phyloP scores from a whole-genome alignment of 495 filamentous ascomycete species.

The Aspergillus saccharolyticus region DNA sequence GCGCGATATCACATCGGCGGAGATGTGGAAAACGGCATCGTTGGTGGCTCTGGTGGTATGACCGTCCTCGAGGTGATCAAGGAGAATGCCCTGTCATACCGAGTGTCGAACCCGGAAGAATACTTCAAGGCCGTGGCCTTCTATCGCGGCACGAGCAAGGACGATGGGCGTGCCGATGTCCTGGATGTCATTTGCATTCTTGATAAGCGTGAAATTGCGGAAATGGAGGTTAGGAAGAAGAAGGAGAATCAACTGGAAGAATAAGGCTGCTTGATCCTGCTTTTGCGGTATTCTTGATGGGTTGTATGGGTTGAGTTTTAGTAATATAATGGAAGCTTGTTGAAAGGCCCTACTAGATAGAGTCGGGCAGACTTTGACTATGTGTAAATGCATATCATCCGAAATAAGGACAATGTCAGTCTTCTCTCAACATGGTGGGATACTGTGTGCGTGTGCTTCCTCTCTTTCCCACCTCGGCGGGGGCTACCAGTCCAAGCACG shows the following conservation, averaged over 20 bases:
- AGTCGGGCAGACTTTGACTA: not conserved
- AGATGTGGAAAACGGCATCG: not conserved
- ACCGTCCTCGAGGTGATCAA: not conserved
- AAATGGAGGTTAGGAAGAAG: not conserved
- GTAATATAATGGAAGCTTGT: not conserved
- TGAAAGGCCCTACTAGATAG: not conserved
- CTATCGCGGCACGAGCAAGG: not conserved
- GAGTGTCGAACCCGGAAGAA: not conserved
- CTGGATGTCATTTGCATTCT: not conserved
- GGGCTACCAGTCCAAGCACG: no score
- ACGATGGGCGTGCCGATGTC: not conserved
- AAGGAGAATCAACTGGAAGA: not conserved
- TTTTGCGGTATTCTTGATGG: not conserved
- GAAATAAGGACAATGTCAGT: not conserved
- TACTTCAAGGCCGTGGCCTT: not conserved
- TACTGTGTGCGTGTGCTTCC: not conserved
- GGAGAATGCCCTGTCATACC: not conserved
- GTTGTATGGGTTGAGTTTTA: not conserved
- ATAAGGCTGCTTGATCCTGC: not conserved
- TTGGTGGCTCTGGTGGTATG: not conserved
- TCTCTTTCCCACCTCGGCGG: not conserved
- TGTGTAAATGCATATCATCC: not conserved
- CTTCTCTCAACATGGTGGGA: not conserved
- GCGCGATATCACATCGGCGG: not conserved
- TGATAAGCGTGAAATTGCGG: not conserved